A percentile compares a stretch with the other conserved stretches of the same genome.
Conservation (phyloP, 2,329 filamentous ascomycete species). For the Bimuria novae-zelandiae region DNA sequence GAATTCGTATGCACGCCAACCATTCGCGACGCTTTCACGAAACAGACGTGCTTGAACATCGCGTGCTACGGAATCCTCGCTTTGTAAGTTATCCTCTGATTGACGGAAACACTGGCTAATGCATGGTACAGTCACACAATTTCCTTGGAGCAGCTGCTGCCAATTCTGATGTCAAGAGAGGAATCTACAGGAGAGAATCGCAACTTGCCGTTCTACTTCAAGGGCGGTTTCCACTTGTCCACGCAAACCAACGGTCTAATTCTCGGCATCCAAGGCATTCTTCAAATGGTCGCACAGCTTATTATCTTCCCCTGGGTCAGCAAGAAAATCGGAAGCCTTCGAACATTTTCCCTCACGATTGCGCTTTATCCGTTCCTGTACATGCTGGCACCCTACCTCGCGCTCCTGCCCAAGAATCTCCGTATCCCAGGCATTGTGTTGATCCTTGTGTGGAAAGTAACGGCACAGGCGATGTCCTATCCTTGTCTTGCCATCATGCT, state of each 20-base stretch:
- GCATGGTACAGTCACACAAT: constrained; percentile 77
- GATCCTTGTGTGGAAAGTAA: constrained; percentile 88
- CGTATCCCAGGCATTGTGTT: constrained; percentile 77
- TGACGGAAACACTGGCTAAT: constrained; percentile 27
- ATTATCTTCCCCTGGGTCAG: constrained; percentile 82
- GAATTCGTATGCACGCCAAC: constrained; percentile 25
- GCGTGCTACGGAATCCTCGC: constrained; percentile 89
- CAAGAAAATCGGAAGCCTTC: constrained; percentile 74
- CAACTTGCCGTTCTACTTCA: constrained; percentile 83
- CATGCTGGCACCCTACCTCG: constrained; percentile 83
- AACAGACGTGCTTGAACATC: constrained; percentile 84
- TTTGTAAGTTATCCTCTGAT: constrained; percentile 69
- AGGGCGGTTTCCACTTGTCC: constrained; percentile 80
- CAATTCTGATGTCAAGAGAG: constrained; percentile 82
- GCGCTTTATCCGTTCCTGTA: constrained; percentile 87
- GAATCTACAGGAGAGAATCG: constrained; percentile 53
- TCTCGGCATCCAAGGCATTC: constrained; percentile 83
- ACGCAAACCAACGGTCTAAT: constrained; percentile 87
- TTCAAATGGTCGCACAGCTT: constrained; percentile 85
- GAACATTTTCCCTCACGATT: constrained; percentile 80
- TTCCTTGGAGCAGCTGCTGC: constrained; percentile 91
- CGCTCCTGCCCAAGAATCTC: constrained; percentile 74
- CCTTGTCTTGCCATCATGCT: constrained; percentile 88
- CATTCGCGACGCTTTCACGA: constrained; percentile 71
- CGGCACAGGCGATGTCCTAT: constrained; percentile 87